These are phyloP conservation scores for Collybia mongolica DNA, from an alignment of 768 basidiomycete species.

Conservation along the genomic window DNA sequence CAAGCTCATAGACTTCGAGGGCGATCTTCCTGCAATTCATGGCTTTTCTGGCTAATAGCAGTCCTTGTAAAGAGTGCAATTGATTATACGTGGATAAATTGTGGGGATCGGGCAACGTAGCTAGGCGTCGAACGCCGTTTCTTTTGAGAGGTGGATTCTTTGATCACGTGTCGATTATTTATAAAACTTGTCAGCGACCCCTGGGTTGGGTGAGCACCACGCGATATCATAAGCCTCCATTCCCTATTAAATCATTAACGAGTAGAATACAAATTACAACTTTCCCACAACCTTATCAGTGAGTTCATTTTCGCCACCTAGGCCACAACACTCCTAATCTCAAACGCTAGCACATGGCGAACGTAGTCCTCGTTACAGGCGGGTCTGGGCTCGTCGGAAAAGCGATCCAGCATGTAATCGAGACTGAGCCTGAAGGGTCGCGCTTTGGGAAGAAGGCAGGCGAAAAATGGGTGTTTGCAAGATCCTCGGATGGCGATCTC, in stretches of 20 bases:
- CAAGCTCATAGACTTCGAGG: conserved; percentile 60
- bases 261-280: neutral
- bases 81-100: too few relatives aligned
- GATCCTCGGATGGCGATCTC: conserved; percentile 80
- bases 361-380: conserved; percentile 78
- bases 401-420: conserved; percentile 76
- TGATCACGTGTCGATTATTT: conserved; percentile 10
- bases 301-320: neutral
- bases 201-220: neutral
- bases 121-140: too few relatives aligned
- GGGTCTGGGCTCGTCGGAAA: conserved; percentile 87
- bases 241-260: neutral
- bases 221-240: neutral
- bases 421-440: conserved; percentile 75
- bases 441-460: conserved; percentile 72
- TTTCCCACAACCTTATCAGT: neutral
- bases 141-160: conserved; percentile 3
- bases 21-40: conserved; percentile 57
- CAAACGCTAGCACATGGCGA: conserved; percentile 23
- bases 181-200: neutral
- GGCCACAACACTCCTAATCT: neutral
- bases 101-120: neutral
- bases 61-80: too few relatives aligned
- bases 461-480: conserved; percentile 86
- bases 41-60: too few relatives aligned